These are phyloP conservation scores for Hanseniaspora sp. DNA, from an alignment of 1,139 yeast genomes.

Conservation along the genomic window DNA sequence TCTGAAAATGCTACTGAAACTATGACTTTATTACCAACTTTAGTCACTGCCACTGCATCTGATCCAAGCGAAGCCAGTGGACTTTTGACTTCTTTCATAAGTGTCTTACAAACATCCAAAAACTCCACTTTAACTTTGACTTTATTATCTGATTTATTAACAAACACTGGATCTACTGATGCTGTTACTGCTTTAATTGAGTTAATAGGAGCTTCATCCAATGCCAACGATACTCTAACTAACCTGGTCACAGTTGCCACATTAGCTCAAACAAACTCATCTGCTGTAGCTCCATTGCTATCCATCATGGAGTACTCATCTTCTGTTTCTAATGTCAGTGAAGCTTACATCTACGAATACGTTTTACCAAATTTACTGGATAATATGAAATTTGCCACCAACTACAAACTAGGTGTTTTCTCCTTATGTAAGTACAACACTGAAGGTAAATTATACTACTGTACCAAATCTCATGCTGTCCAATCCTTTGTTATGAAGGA, in stretches of 20 bases:
- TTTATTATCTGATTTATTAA: conserved; percentile 6
- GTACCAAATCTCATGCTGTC: conserved; percentile 27
- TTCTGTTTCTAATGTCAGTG: conserved; percentile 18
- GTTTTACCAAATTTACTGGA: conserved; percentile 24
- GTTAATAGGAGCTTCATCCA: conserved; percentile 23
- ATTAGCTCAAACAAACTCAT: conserved; percentile 23
- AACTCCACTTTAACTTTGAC: conserved; percentile 14
- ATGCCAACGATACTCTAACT: conserved; percentile 24
- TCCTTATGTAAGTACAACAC: conserved; percentile 25
- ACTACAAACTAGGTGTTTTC: conserved; percentile 27
- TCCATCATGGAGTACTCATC: conserved; percentile 21
- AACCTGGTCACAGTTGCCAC: conserved; percentile 24
- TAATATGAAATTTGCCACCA: conserved; percentile 24
- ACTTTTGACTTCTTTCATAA: conserved; percentile 17
- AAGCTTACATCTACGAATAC: conserved; percentile 20
- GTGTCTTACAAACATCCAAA: conserved; percentile 17
- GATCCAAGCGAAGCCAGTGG: conserved; percentile 5
- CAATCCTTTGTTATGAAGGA: conserved; percentile 23
- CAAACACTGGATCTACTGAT: background rate
- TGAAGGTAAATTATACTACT: conserved; percentile 21
- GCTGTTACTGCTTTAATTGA: conserved; percentile 20
- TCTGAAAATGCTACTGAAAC: conserved; percentile 24
- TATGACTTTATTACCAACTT: conserved; percentile 19
- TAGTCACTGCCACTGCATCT: conserved; percentile 6
- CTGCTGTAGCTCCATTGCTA: conserved; percentile 23